These are phyloP conservation scores for Scenedesmus sp. DNA, from an alignment of 163 green algal species.

Conservation along the genomic window DNA sequence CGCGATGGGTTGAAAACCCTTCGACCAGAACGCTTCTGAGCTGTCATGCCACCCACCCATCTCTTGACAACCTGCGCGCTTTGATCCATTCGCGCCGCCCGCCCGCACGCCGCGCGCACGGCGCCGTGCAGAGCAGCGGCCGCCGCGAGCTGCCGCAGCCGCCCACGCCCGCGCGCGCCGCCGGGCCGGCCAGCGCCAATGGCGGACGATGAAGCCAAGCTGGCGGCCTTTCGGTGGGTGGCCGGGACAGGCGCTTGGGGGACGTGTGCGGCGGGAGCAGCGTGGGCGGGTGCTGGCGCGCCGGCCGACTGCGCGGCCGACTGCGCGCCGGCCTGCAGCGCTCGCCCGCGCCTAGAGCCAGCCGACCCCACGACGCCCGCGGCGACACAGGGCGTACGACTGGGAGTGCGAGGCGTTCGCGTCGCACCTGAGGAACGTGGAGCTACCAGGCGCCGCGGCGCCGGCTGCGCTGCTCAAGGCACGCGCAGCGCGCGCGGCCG, in stretches of 20 bases:
- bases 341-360: background rate
- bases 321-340: background rate
- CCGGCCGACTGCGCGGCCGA: background rate
- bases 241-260: background rate
- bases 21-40: background rate
- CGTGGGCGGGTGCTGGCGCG: background rate
- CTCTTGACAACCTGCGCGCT: background rate
- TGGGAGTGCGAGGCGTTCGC: constrained; percentile 33
- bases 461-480: no score
- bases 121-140: background rate
- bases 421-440: constrained; percentile 30
- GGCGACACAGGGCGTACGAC: constrained; percentile 6
- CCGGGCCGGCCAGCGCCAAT: no score
- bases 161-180: no score
- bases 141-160: no score
- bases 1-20: no score
- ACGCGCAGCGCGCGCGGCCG: no score
- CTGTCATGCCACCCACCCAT: background rate
- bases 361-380: background rate
- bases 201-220: background rate
- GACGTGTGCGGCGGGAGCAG: background rate
- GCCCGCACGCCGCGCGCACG: background rate
- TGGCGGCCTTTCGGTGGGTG: background rate
- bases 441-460: constrained; percentile 16
- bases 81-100: no score